These are phyloP conservation scores for Microcyclospora pomicola DNA, from an alignment of 2,329 filamentous ascomycete genomes.

Conservation along the genomic window DNA sequence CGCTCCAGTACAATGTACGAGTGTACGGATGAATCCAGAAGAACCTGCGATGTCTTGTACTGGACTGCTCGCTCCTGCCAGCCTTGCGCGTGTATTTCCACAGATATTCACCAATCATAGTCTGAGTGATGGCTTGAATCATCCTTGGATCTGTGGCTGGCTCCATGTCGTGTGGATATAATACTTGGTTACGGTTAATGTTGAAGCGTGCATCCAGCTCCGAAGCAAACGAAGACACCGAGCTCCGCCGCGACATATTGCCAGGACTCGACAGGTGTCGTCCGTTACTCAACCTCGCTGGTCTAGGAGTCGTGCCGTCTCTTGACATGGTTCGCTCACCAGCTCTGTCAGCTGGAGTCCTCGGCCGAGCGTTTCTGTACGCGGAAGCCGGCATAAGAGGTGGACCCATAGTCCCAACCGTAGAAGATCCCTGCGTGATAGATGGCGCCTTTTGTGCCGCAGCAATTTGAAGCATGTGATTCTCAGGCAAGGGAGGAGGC, in stretches of 20 bases:
- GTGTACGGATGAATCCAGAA: constrained; percentile 99
- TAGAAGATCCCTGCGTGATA: constrained; percentile 13
- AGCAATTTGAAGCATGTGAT: constrained; percentile 75
- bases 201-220: constrained; percentile 89
- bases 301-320: constrained; percentile 45
- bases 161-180: constrained; percentile 47
- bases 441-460: constrained; percentile 45
- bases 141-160: constrained; percentile 77
- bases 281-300: constrained; percentile 28
- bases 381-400: constrained; percentile 73
- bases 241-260: constrained; percentile 50
- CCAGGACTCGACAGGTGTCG: constrained; percentile 31
- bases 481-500: constrained; percentile 63
- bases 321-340: constrained; percentile 11
- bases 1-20: constrained; percentile 90
- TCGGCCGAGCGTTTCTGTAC: constrained; percentile 31
- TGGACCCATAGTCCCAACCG: constrained; percentile 57
- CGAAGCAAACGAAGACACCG: constrained; percentile 87
- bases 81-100: constrained; percentile 98
- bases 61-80: constrained; percentile 76
- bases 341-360: constrained; percentile 13
- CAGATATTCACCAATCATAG: constrained; percentile 97
- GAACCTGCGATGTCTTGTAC: constrained; percentile 81
- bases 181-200: constrained; percentile 42
- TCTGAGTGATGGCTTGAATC: constrained; percentile 98